Percentiles rank a stretch among this genome's conserved stretches.
Conservation (phyloP, 805 yeast species). For the Wickerhamiella dianesei region DNA sequence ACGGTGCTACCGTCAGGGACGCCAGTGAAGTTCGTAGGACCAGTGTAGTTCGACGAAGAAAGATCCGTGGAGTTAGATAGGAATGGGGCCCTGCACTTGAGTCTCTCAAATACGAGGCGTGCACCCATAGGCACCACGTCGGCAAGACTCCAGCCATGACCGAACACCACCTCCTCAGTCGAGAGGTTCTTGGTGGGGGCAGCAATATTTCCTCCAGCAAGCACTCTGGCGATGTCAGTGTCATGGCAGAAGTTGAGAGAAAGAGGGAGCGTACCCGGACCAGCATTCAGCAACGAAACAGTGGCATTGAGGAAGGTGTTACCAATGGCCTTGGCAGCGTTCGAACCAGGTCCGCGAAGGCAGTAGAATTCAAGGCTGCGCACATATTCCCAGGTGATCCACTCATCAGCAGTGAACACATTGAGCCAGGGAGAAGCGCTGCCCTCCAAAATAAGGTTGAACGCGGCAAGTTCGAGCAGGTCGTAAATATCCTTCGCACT, state of each 20-base stretch:
- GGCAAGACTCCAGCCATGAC: constrained; percentile 33
- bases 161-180: constrained; percentile 33
- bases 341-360: constrained; percentile 37
- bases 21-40: not conserved
- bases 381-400: constrained; percentile 30
- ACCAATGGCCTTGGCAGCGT: constrained; percentile 31
- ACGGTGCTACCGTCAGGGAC: constrained; percentile 1
- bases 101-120: constrained; percentile 22
- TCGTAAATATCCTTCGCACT: constrained; percentile 29
- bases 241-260: constrained; percentile 43
- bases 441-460: constrained; percentile 37
- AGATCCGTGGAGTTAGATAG: constrained; percentile 3
- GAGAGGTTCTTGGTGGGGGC: constrained; percentile 32
- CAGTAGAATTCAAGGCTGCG: constrained; percentile 35
- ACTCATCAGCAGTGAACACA: constrained; percentile 39
- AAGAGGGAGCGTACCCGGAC: constrained; percentile 24
- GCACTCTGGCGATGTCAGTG: constrained; percentile 39
- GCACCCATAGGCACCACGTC: constrained; percentile 27
- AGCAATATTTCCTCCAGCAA: constrained; percentile 37
- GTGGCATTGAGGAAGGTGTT: constrained; percentile 37
- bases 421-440: constrained; percentile 28
- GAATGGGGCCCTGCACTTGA: constrained; percentile 26
- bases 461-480: constrained; percentile 37
- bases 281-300: constrained; percentile 31
- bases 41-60: not conserved